Base-by-base conservation (phyloP, 106 monocot genomes). In the Gastrodia elata region DNA sequence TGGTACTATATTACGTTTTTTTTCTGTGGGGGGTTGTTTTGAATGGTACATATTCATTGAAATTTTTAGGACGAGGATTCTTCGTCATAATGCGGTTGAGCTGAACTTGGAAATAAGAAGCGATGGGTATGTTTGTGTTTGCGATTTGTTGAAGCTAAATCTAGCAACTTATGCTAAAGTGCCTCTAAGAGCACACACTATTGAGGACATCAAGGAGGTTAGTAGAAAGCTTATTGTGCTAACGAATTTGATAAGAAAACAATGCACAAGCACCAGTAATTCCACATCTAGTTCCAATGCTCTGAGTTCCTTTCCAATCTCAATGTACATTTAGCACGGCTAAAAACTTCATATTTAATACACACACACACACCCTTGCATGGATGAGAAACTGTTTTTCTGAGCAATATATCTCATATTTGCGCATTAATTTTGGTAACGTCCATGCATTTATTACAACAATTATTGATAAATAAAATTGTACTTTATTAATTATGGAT, bases 21-120 rank as follows among this genome's bases (percentile, higher is more conserved):
- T 16, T 37, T 52, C 64, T 14, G 34, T 25, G 14, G 74, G 32
- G 8, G 13, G 18, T 30, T 26, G 34, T 52, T 26, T 36, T 34
- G 52, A 56, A 0, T 28, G 44, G 41, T 34, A 46, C 6, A 28
- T 25, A 43, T 67, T 67, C 8, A 5, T 34, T 67, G 4, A 20
- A 18, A 56, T 70, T 42, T 39, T 34, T 76, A 91, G 91, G 74
- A 87, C 91, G 16, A 68, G 81, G 39, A 75, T 91, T 24, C 77
- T 91, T 81, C 80, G 91, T 26, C 91, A 91, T 49, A 83, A 81
- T 87, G 91, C 91, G 4, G 68, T 79, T 18, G 91, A 91, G 81
- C 71, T 91, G 71, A 83, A 83, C 15, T 40, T 91, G 57, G 75
- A 87, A 26, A 83, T 91, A 13, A 73, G 87, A 65, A 91, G 79